Evolutionary conservation across 176 grass and related monocot species (phyloP).

Genomic region (Aegilops tauschii): DNA sequence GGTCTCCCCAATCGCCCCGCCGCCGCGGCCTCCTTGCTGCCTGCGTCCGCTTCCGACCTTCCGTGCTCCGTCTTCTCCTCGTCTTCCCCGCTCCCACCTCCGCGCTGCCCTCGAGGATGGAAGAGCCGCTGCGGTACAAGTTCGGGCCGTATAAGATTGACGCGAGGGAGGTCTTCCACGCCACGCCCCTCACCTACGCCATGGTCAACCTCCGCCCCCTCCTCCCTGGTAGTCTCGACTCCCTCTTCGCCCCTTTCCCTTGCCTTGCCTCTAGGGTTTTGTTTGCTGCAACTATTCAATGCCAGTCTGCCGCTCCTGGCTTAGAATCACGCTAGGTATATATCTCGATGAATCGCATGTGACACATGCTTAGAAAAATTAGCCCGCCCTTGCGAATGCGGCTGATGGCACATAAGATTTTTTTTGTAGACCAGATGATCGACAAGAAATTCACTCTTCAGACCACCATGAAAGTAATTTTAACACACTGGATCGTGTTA

Average conservation of each 20-base stretch:
- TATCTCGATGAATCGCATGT: not conserved
- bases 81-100: not conserved
- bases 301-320: not conserved
- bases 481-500: not conserved
- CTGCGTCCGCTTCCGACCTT: not conserved
- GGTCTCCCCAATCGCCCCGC: not conserved
- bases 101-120: slow-evolving; percentile 4
- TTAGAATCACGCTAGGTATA: not conserved
- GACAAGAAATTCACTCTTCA: not conserved
- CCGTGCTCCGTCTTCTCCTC: not conserved
- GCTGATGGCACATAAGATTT: not conserved
- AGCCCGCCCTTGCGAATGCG: not conserved
- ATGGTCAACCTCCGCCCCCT: slow-evolving; percentile 91
- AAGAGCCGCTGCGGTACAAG: slow-evolving; percentile 30
- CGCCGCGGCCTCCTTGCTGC: not conserved
- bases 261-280: not conserved
- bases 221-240: slow-evolving; percentile 47
- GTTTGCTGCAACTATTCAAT: not conserved
- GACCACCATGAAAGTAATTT: not conserved
- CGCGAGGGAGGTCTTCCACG: slow-evolving; percentile 68
- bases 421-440: not conserved
- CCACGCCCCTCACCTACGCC: slow-evolving; percentile 76
- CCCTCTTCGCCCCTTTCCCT: not conserved
- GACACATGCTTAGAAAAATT: not conserved
- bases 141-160: slow-evolving; percentile 89